These are phyloP conservation scores for Fusarium sororula DNA, from an alignment of 2,329 filamentous ascomycete species.

Conservation along the genomic window DNA sequence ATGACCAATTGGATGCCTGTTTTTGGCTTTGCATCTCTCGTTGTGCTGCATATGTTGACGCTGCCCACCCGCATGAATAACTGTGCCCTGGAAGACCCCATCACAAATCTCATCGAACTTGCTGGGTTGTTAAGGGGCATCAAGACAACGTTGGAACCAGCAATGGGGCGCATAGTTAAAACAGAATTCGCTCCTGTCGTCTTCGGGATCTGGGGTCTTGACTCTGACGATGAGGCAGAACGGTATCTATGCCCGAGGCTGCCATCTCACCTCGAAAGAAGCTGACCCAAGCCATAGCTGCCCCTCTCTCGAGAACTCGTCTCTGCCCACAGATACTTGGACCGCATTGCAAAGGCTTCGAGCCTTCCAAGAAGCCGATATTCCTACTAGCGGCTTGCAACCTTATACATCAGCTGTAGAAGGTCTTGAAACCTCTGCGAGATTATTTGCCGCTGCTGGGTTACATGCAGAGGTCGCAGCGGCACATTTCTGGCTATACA, in stretches of 20 bases:
- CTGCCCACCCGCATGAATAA: constrained; percentile 32
- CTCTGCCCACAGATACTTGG: constrained; percentile 37
- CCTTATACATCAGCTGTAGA: constrained; percentile 35
- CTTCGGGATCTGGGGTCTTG: constrained; percentile 30
- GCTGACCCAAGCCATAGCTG: constrained; percentile 10
- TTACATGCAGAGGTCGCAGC: constrained; percentile 36
- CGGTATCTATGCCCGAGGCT: neutral
- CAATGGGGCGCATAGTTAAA: constrained; percentile 27
- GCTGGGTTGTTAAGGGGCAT: constrained; percentile 36
- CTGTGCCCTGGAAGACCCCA: constrained; percentile 28
- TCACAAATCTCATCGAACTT: constrained; percentile 35
- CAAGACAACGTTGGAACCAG: constrained; percentile 28
- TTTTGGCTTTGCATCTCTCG: constrained; percentile 54
- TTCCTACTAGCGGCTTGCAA: constrained; percentile 26
- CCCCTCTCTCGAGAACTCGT: constrained; percentile 28
- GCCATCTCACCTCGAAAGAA: neutral
- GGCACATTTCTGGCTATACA: constrained; percentile 41
- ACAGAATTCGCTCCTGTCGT: constrained; percentile 39
- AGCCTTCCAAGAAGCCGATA: constrained; percentile 32
- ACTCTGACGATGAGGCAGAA: constrained; percentile 12
- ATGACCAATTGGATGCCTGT: constrained; percentile 43
- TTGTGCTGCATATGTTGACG: constrained; percentile 44
- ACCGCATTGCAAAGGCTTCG: constrained; percentile 30
- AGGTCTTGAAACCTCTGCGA: constrained; percentile 25
- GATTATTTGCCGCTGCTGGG: constrained; percentile 36